Evolutionary conservation across 768 basidiomycete species (phyloP), one percentile per base, ranked within the genome.

Genomic region (Agrocybe chaxingu): DNA sequence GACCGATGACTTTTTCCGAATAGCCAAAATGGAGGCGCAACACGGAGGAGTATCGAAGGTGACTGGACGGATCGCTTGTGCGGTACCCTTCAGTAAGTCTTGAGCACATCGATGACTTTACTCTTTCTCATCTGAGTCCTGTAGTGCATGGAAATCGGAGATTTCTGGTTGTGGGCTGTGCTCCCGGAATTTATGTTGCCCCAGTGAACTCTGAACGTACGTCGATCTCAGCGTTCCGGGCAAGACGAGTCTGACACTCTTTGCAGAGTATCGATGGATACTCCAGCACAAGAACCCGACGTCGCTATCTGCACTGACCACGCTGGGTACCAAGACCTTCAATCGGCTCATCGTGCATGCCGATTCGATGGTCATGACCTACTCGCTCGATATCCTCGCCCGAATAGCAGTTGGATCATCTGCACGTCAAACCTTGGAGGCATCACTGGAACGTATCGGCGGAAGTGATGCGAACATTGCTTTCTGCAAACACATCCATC

Each of bases 321-420:
- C 68, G 4, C 35, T 66, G 24, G 69, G 67, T 7, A 48, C 66
- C 16, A 74, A 70, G 31, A 65, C 71, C 0, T 84, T 80, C 63
- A 83, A 87, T 62, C 85, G 81, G 57, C 75, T 93, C 48, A 63
- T 92, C 35, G 72, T 92, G 2, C 82, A 86, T 35, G 71, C 74
- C 10, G 84, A 87, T 45, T 68, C 66, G 8, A 72, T 74, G 1
- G 66, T 93, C 3, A 55, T 79, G 16, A 77, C 86, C 0, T 92
- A 88, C 60, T 84, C 87, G 0, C 72, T 92, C 7, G 87, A 89
- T 51, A 62, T 83, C n/a, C 66, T 92, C 38, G 81, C 79, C 0
- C 79, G 81, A 18, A 75, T 85, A 8, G 79, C 76, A 7, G 67
- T 75, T 29, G 81, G 77, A 1, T 68, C 79, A 50, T 63, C 76